Evolutionary conservation across 345 rosid species (phyloP).

Genomic region (Streptanthus diversifolius): DNA sequence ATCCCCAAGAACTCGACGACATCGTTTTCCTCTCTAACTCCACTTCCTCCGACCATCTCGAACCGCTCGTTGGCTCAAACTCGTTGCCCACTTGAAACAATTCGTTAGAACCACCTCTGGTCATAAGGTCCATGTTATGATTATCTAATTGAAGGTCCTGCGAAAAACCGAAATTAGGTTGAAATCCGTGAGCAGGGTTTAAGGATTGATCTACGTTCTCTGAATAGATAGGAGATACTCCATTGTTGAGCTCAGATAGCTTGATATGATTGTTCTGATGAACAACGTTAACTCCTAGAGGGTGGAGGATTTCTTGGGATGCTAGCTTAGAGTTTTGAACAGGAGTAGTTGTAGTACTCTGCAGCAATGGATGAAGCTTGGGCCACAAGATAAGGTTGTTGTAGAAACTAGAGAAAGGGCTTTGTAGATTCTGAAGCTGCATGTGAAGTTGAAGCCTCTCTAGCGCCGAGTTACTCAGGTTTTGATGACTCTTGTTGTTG

Average conservation of each 20-base stretch:
- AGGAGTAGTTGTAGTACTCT: conserved; percentile 10
- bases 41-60: conserved; percentile 54
- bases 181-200: conserved; percentile 24
- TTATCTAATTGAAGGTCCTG: conserved; percentile 28
- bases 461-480: conserved; percentile 64
- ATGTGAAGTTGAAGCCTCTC: conserved; percentile 93
- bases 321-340: conserved; percentile 23
- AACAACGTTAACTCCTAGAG: conserved; percentile 6
- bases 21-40: conserved; percentile 52
- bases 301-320: conserved; percentile 30
- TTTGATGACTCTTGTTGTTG: conserved; percentile 40
- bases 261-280: conserved; percentile 13
- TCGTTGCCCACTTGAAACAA: conserved; percentile 43
- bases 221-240: conserved; percentile 26
- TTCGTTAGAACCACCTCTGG: conserved; percentile 30
- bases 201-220: conserved; percentile 26
- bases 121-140: conserved; percentile 27
- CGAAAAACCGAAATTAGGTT: conserved; percentile 29
- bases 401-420: conserved; percentile 55
- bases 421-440: conserved; percentile 77
- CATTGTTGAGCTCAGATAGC: conserved; percentile 24
- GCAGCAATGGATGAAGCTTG: conserved; percentile 55
- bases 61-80: conserved; percentile 52
- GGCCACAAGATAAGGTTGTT: conserved; percentile 71
- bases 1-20: conserved; percentile 68